A percentile compares a stretch with the other conserved stretches of the same genome.
Evolutionary conservation across 208 protist genomes (phyloP).

Genomic region (Strigomonas culicis): DNA sequence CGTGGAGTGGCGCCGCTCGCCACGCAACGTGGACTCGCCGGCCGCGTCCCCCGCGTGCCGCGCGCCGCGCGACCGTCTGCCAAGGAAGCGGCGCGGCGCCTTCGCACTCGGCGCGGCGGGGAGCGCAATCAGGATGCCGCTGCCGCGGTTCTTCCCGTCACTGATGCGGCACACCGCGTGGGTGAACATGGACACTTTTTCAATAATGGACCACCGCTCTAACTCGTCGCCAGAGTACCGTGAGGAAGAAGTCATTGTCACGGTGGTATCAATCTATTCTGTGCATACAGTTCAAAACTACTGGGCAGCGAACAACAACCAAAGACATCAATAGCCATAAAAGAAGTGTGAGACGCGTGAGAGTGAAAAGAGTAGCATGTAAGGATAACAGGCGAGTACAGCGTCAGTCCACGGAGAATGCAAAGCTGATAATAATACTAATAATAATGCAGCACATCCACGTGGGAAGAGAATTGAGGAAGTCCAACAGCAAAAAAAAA

Average conservation of each 20-base stretch:
- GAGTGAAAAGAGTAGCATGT: background rate
- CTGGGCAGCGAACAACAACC: background rate
- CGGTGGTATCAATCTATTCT: background rate
- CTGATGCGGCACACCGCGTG: slow-evolving; percentile 80
- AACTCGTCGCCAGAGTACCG: slow-evolving; percentile 3
- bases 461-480: no score
- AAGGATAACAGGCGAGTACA: slow-evolving; percentile 9
- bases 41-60: background rate
- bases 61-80: no score
- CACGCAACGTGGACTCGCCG: background rate
- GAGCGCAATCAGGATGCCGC: slow-evolving; percentile 60
- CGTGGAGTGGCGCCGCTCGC: background rate
- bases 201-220: slow-evolving; percentile 65
- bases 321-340: slow-evolving; percentile 9
- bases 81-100: background rate
- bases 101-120: slow-evolving; percentile 6
- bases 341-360: slow-evolving; percentile 7
- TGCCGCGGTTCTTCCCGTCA: slow-evolving; percentile 37
- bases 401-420: background rate
- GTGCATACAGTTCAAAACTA: background rate
- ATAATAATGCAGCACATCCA: slow-evolving; percentile 1
- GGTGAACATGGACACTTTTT: slow-evolving; percentile 67
- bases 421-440: background rate
- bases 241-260: background rate
- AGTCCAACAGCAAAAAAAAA: no score